A percentile compares a stretch with the other conserved stretches of the same genome.
Conservation (phyloP, 441 rosid genomes). For the Pelargonium citronellum region DNA sequence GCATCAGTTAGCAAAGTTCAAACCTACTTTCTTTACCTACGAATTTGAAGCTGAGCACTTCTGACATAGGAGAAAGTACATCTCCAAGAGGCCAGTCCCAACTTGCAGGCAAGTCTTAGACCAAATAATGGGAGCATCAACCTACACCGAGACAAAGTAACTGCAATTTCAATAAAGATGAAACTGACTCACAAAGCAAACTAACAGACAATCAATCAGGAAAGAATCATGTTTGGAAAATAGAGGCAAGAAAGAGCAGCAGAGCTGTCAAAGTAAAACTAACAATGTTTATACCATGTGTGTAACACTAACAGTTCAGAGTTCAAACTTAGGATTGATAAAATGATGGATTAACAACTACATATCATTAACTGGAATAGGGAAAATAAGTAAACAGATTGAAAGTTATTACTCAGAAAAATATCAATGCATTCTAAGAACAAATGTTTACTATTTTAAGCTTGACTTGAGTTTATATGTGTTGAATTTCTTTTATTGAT, state of each 20-base stretch:
- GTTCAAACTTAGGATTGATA: not conserved
- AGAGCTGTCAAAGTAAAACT: not conserved
- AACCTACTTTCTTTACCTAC: constrained; percentile 37
- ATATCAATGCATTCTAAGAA: not conserved
- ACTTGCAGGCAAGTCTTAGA: constrained; percentile 41
- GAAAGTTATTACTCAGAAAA: not conserved
- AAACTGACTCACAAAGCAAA: constrained; percentile 10
- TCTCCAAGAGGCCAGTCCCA: constrained; percentile 40
- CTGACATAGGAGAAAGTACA: constrained; percentile 33
- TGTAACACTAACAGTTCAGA: constrained; percentile 4
- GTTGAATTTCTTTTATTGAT: no score
- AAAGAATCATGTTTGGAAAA: not conserved
- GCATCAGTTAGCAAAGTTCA: constrained; percentile 1
- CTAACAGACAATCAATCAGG: not conserved
- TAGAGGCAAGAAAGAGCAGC: not conserved
- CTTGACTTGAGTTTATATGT: not conserved
- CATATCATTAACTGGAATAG: not conserved
- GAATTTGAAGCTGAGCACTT: constrained; percentile 33
- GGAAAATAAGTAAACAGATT: not conserved
- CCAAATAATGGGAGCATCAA: constrained; percentile 51
- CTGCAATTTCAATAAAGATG: not conserved
- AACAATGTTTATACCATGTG: not conserved
- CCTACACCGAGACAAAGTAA: constrained; percentile 34
- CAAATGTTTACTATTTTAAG: not conserved
- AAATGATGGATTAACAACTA: not conserved